Evolutionary conservation across 2,329 filamentous ascomycete species (phyloP), one percentile per base, ranked within the genome.

Genomic region (Cytospora leucostoma): DNA sequence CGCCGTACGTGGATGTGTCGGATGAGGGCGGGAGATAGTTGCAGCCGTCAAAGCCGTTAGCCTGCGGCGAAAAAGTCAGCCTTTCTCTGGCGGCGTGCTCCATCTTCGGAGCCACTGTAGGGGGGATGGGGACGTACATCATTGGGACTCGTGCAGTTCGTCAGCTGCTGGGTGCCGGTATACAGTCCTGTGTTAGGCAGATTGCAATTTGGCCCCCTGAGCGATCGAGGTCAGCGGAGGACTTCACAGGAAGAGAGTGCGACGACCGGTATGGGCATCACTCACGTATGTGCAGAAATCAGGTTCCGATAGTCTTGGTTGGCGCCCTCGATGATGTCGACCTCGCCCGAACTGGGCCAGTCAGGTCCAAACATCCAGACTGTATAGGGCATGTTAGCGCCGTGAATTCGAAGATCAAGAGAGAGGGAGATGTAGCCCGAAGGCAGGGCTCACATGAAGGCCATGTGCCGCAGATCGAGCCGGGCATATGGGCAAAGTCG

Each of bases 291-390:
- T 40, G 88, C 79, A 35, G 87, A 84, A 74, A 91, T 82, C 53
- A 82, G 73, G 73, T 91, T 88, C 52, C 75, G 77, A 27, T 80
- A 75, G n/a, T 82, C 82, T 15, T 78, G 78, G 73, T 90, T 89
- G 64, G 87, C 86, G 27, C 88, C 88, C 73, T 91, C 88, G 63
- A 91, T 86, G 63, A 91, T 88, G 70, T 90, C 87, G 61, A 91
- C 78, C 71, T 91, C 88, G 64, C 88, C 88, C 40, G 79, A 79
- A 5, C 72, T 71, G 0, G 88, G 89, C 88, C 88, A 91, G 67
- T 83, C 73, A 1, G 71, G 68, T 19, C 81, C 82, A 59, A 82
- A 82, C n/a, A 80, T 73, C 83, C 82, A 85, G 70, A 83, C 64
- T 66, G 53, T 21, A 47, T 21, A 10, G 8, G 13, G 8, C 17